Evolutionary conservation across 306 rosid species (phyloP).

Genomic region (Trifolium pratense): DNA sequence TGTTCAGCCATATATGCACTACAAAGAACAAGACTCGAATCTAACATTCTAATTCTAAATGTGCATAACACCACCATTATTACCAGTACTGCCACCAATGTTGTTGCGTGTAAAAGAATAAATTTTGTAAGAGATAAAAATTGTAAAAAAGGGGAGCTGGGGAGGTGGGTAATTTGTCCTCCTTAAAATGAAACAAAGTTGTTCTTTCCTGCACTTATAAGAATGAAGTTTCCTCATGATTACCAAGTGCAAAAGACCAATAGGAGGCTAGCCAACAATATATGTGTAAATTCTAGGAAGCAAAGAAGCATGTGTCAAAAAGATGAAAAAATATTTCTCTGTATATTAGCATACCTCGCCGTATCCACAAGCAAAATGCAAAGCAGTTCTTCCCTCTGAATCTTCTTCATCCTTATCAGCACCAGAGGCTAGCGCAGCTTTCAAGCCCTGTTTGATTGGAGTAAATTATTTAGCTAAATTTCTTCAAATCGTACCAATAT

Average conservation of each 20-base stretch:
- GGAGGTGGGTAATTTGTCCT: too few relatives aligned
- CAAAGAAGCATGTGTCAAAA: not conserved
- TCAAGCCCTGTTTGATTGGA: slow-evolving; percentile 71
- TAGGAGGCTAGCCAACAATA: slow-evolving; percentile 5
- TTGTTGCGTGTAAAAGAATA: too few relatives aligned
- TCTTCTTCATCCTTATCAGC: slow-evolving; percentile 95
- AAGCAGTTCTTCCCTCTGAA: slow-evolving; percentile 95
- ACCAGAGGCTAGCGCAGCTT: slow-evolving; percentile 83
- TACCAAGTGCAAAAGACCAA: too few relatives aligned
- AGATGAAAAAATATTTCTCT: slow-evolving; percentile 5
- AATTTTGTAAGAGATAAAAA: too few relatives aligned
- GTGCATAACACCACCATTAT: not conserved
- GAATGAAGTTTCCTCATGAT: too few relatives aligned
- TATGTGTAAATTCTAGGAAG: not conserved
- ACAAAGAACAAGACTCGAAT: not conserved
- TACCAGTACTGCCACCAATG: not conserved
- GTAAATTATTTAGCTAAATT: slow-evolving; percentile 31
- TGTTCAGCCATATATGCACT: not conserved
- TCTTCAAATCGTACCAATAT: slow-evolving; percentile 31
- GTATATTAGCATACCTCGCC: slow-evolving; percentile 81
- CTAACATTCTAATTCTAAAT: not conserved
- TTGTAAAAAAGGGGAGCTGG: too few relatives aligned
- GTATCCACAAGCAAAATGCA: slow-evolving; percentile 98
- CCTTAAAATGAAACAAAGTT: too few relatives aligned
- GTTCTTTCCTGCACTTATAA: too few relatives aligned